Base-by-base conservation (phyloP, 2,329 filamentous ascomycete genomes). In the Rasamsonia emersonii region DNA sequence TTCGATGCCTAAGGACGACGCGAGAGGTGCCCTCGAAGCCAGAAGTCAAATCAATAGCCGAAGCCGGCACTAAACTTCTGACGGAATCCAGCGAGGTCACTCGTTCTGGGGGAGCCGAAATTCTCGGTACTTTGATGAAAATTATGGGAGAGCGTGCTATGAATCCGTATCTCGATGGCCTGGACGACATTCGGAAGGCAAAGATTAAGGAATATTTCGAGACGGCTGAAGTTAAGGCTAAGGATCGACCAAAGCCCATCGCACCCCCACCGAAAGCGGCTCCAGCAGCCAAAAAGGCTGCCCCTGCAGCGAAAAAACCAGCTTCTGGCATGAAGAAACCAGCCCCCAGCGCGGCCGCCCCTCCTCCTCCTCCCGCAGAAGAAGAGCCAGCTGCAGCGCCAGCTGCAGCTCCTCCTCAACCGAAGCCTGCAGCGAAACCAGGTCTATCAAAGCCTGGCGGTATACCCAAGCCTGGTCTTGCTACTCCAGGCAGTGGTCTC, bases 111-210 rank as follows among this genome's bases (percentile, higher is more conserved):
- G 91, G 88, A 56, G 88, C 88, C 9, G 91, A 98, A 58, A 79
- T 91, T 19, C 67, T 98, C 3, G 91, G 93, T 42, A 94, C 88
- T 0, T 61, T 98, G 30, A 96, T 95, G 91, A 98, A 96, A 65
- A 96, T 98, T 34, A 84, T 96, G 65, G 89, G 91, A 24, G 93
- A 98, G 59, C 77, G 91, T 36, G 84, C 84, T 32, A 98, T 98
- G 91, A 86, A 82, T 25, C 82, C 85, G 6, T 83, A 93, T 54
- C 65, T 98, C 10, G 89, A 95, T 42, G 86, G 86, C 3, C 68
- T 98, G 3, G 91, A 98, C 53, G 91, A 98, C 15, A 96, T 96
- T 44, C 77, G 88, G 39, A 96, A 94, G 64, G 82, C 71, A 40
- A 98, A 95, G 59, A 83, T 96, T 56, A 95, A 93, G 64, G 91